These are phyloP conservation scores for Fusarium tjaetaba DNA, from an alignment of 2,329 filamentous ascomycete genomes.

Conservation along the genomic window DNA sequence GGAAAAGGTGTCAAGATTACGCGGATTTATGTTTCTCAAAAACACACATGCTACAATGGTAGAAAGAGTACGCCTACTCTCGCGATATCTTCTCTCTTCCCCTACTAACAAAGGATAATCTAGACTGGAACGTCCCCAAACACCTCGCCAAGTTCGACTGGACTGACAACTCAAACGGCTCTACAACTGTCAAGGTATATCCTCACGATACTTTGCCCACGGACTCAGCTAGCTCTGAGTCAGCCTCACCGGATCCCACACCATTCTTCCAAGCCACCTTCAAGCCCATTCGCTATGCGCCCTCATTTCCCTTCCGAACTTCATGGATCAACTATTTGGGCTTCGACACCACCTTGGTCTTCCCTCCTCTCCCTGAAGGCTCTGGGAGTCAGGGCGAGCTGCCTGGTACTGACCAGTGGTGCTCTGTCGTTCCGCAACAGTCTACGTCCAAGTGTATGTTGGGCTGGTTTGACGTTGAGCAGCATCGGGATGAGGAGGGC, in stretches of 20 bases:
- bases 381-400: slow-evolving; percentile 53
- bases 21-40: slow-evolving; percentile 65
- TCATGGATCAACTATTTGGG: slow-evolving; percentile 53
- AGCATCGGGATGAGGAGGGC: slow-evolving; percentile 46
- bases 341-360: slow-evolving; percentile 55
- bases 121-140: slow-evolving; percentile 67
- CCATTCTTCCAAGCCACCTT: slow-evolving; percentile 60
- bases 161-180: slow-evolving; percentile 48
- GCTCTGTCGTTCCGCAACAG: slow-evolving; percentile 48
- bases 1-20: slow-evolving; percentile 56
- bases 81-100: neutral
- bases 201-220: slow-evolving; percentile 52
- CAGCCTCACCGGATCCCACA: slow-evolving; percentile 41
- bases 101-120: neutral
- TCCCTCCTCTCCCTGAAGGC: slow-evolving; percentile 59
- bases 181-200: slow-evolving; percentile 55
- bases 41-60: slow-evolving; percentile 63
- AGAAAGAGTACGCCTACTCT: slow-evolving; percentile 53
- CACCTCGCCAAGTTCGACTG: slow-evolving; percentile 64
- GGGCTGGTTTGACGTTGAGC: slow-evolving; percentile 59
- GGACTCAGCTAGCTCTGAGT: slow-evolving; percentile 44
- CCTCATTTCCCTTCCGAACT: slow-evolving; percentile 56
- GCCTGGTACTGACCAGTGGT: slow-evolving; percentile 59
- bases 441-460: slow-evolving; percentile 48
- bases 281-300: slow-evolving; percentile 53